Evolutionary conservation across 495 filamentous ascomycete species (phyloP), one percentile per base, ranked within the genome.

Genomic region (Penicillium silybi): DNA sequence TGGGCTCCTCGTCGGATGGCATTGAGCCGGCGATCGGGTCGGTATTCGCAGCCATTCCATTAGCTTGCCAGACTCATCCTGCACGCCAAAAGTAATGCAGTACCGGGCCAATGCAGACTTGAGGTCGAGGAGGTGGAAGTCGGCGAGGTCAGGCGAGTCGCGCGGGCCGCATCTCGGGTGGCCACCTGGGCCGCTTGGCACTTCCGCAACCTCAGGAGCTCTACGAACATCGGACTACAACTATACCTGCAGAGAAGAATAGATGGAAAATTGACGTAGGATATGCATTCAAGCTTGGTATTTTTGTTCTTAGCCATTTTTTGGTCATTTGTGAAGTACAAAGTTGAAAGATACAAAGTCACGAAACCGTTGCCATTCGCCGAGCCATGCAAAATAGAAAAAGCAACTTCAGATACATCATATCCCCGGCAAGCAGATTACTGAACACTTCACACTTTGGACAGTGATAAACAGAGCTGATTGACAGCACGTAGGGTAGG

Each of bases 1-100:
- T 41, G 34, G 67, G 54, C 43, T 56, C 59, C 61, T 66, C 74
- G 59, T 71, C 67, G 52, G 68, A 50, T 54, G 69, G 57, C 72
- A 74, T 71, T 46, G 67, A 66, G 66, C 65, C 65, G 59, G 64
- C 61, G 40, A 53, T 66, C 43, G 62, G 60, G 53, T 58, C 57
- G 41, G 65, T 70, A 41, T 64, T 69, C 46, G 64, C 52, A 54
- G 65, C 63, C 72, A 75, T 75, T 58, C 68, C 68, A 73, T 70
- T 61, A 71, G 65, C 50, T 65, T 53, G 50, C 52, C 52, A 64
- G 44, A 49, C 49, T 64, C 68, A 70, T 70, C 57, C 65, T 66
- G 66, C 46, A 32, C 44, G 39, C 50, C 45, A 43, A 26, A 44
- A 52, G 48, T 49, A 62, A 64, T 55, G 52, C 50, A 60, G 52